These are phyloP conservation scores for Areca catechu DNA, from an alignment of 176 grass and related monocot species.

Conservation along the genomic window DNA sequence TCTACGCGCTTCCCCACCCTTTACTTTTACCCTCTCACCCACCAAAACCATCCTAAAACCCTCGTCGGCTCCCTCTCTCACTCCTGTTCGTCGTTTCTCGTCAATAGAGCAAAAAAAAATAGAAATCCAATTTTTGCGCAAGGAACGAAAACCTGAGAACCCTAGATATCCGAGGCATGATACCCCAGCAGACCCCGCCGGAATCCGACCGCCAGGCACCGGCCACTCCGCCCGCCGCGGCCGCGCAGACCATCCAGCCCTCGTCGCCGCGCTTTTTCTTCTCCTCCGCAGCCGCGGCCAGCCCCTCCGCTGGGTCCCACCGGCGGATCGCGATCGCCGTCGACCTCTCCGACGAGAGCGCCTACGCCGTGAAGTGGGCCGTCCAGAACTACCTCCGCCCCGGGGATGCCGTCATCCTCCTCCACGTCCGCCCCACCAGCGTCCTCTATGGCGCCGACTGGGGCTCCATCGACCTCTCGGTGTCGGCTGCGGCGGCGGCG, in stretches of 20 bases:
- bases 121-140: too few species aligned
- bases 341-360: conserved; percentile 81
- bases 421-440: conserved; percentile 82
- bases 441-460: conserved; percentile 91
- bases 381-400: conserved; percentile 95
- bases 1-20: too few species aligned
- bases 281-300: conserved; percentile 34
- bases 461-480: conserved; percentile 65
- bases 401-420: conserved; percentile 80
- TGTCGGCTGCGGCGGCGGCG: conserved; percentile 16
- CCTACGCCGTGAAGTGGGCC: conserved; percentile 70
- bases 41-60: too few species aligned
- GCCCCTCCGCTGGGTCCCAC: conserved; percentile 34
- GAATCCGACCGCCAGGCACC: conserved; percentile 37
- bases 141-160: conserved; percentile 9
- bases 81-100: neutral
- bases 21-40: too few species aligned
- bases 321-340: conserved; percentile 93
- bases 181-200: conserved; percentile 20
- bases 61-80: neutral
- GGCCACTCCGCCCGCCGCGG: conserved; percentile 41
- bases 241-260: conserved; percentile 46
- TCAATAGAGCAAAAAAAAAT: too few species aligned
- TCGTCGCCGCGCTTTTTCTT: conserved; percentile 81
- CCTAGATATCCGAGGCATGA: conserved; percentile 3